Evolutionary conservation across 139 green algal species (phyloP), one percentile per base, ranked within the genome.

Genomic region (Tetradesmus obliquus): DNA sequence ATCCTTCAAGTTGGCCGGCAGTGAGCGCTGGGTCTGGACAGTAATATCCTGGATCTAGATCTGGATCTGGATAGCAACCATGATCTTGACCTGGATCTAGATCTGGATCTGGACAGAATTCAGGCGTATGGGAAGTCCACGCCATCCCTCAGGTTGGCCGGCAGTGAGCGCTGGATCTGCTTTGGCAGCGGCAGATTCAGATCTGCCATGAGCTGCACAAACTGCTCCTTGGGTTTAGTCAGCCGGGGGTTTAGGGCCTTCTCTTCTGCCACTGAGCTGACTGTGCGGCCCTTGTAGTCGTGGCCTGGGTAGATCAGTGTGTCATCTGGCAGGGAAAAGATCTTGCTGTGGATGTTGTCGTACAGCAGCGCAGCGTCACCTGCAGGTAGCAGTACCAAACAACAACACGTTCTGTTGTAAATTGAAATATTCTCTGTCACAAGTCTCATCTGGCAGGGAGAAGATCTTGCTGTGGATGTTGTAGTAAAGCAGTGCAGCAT

Each of bases 101-200:
- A 45, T 45, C 32, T 45, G 32, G 32, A 66, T 9, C 57, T 8
- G 6, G 8, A 9, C 57, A 66, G 57, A n/a, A 12, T 24, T 79
- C 12, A 79, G 17, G 71, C 71, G 20, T 79, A 79, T 24, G 71
- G 71, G 20, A 79, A 79, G 71, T 12, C 17, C 20, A 94, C 92
- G 51, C 95, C 95, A 86, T 95, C 97, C 19, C 92, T 91, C 55
- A 97, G 74, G 86, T 97, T 97, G 17, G 92, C 92, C n/a, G 95
- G 95, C 62, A 97, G 54, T 9, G 95, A 91, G 3, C 81, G 82
- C 54, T 97, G 89, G 72, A 97, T 97, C 86, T 94, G 95, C 88
- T 96, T 97, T 5, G 95, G 95, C 62, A 95, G 96, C 12, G 94
- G 83, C 87, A 97, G 86, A 2, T 92, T 92, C 51, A 97, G 91